Percentiles rank a stretch among this genome's conserved stretches.
These are phyloP conservation scores for Allium fistulosum DNA, from an alignment of 106 monocot genomes.

Conservation along the genomic window DNA sequence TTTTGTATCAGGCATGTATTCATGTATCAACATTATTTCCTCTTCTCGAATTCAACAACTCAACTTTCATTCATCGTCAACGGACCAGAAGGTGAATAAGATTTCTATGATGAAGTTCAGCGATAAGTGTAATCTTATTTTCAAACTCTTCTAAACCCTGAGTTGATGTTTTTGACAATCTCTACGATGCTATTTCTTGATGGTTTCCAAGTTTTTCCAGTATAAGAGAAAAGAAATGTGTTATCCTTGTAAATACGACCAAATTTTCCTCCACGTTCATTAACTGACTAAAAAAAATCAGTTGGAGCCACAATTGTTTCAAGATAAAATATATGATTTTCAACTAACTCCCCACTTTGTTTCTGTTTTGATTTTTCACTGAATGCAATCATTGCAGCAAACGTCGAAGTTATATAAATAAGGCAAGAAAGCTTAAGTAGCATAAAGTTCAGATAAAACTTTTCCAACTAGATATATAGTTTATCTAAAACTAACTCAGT, in stretches of 20 bases:
- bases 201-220: not conserved
- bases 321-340: not conserved
- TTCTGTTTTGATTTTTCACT: too few relatives aligned
- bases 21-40: too few relatives aligned
- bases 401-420: too few relatives aligned
- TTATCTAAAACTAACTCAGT: too few relatives aligned
- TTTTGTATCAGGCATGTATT: too few relatives aligned
- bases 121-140: not conserved
- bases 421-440: too few relatives aligned
- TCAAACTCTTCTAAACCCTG: not conserved
- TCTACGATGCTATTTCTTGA: not conserved
- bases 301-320: not conserved
- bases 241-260: not conserved
- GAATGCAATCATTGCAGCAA: too few relatives aligned
- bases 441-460: too few relatives aligned
- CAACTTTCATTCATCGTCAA: not conserved
- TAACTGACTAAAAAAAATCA: not conserved
- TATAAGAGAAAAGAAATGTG: not conserved
- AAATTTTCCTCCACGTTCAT: not conserved
- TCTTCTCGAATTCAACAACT: not conserved
- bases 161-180: not conserved
- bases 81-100: not conserved
- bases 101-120: not conserved
- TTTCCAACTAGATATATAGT: too few relatives aligned
- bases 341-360: not conserved